Conservation (phyloP, 192 early-diverging fungal species). For the Piromyces sp. region DNA sequence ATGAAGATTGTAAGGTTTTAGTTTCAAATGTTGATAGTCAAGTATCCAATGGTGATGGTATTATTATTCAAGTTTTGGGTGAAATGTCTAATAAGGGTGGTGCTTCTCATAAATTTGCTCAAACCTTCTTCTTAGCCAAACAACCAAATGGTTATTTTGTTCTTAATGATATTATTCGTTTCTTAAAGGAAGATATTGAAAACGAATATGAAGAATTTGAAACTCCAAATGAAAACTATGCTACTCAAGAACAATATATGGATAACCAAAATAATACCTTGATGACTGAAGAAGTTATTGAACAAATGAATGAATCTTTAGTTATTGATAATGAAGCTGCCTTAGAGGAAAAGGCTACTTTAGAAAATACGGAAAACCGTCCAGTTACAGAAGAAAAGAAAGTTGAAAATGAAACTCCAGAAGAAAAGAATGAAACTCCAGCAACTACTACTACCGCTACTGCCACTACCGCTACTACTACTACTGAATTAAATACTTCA, state of each 20-base stretch:
- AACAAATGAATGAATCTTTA: not conserved
- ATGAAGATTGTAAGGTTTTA: slow-evolving; percentile 71
- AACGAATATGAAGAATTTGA: slow-evolving; percentile 28
- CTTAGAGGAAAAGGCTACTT: slow-evolving; percentile 6
- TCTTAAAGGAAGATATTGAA: slow-evolving; percentile 69
- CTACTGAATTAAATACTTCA: not conserved
- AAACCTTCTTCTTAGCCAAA: slow-evolving; percentile 79
- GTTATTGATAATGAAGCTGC: slow-evolving; percentile 1
- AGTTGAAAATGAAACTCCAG: slow-evolving; percentile 3
- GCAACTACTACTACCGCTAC: slow-evolving; percentile 5
- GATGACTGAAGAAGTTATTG: slow-evolving; percentile 1
- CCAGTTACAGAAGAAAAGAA: slow-evolving; percentile 13
- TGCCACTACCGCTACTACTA: not conserved
- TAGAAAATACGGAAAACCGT: slow-evolving; percentile 6
- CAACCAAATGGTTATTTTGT: slow-evolving; percentile 86
- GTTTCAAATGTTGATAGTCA: slow-evolving; percentile 76
- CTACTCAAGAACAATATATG: not conserved
- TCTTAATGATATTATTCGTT: slow-evolving; percentile 85
- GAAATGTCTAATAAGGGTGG: slow-evolving; percentile 74
- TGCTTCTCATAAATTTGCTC: slow-evolving; percentile 68
- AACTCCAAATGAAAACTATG: slow-evolving; percentile 5
- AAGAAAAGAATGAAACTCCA: slow-evolving; percentile 1
- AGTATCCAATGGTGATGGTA: slow-evolving; percentile 51
- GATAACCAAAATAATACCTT: not conserved
- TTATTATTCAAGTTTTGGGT: slow-evolving; percentile 80